phyloP scores from a whole-genome alignment of 2,329 filamentous ascomycete species.

The Berkeleyomyces basicola region DNA sequence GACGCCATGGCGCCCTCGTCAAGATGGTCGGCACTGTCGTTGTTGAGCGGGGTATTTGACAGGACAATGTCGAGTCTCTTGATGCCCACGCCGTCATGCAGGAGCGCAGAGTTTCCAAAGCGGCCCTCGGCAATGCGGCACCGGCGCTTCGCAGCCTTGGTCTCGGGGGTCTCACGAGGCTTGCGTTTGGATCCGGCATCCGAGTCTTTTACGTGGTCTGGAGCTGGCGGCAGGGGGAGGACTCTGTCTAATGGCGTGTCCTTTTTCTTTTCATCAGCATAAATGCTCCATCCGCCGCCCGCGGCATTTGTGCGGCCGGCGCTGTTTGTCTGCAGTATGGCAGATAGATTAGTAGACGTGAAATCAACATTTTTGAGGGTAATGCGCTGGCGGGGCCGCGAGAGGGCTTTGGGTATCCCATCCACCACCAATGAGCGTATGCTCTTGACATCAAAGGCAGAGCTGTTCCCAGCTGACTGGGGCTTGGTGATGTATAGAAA shows the following conservation, averaged over 20 bases:
- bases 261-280: conserved; percentile 44
- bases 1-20: conserved; percentile 25
- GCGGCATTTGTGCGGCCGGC: conserved; percentile 53
- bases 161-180: background rate
- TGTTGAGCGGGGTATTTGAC: background rate
- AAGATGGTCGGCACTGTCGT: conserved; percentile 4
- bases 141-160: conserved; percentile 35
- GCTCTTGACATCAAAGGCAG: conserved; percentile 39
- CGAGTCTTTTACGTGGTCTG: conserved; percentile 10
- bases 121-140: conserved; percentile 47
- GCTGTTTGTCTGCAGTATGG: conserved; percentile 53
- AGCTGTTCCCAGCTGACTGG: conserved; percentile 26
- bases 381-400: conserved; percentile 55
- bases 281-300: conserved; percentile 64
- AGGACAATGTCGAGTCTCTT: conserved; percentile 44
- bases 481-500: conserved; percentile 51
- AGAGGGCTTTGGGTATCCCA: conserved; percentile 69
- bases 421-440: conserved; percentile 57
- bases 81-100: conserved; percentile 42
- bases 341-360: conserved; percentile 52
- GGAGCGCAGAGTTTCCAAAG: conserved; percentile 46
- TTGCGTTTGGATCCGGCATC: background rate
- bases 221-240: conserved; percentile 28
- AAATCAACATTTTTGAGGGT: conserved; percentile 51
- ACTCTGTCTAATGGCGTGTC: conserved; percentile 39